Conservation (phyloP, 805 yeast genomes). For the Candida stauntonica region DNA sequence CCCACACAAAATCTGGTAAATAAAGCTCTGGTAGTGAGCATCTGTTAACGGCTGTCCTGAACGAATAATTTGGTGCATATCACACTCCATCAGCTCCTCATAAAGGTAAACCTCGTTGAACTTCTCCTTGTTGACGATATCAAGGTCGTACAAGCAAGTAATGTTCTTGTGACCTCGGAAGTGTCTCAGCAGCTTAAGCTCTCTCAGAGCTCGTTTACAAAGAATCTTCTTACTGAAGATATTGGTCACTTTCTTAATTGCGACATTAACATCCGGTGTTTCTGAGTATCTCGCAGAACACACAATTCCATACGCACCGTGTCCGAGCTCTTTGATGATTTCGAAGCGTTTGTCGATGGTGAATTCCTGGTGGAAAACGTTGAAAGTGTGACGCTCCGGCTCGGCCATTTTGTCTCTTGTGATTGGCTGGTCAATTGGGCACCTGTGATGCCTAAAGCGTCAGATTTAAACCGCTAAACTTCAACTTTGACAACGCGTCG, state of each 20-base stretch:
- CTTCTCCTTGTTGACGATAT: slow-evolving; percentile 65
- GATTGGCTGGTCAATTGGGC: background rate
- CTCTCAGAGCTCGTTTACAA: slow-evolving; percentile 89
- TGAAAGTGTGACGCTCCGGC: slow-evolving; percentile 44
- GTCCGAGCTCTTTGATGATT: slow-evolving; percentile 89
- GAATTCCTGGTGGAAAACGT: slow-evolving; percentile 86
- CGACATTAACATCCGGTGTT: slow-evolving; percentile 75
- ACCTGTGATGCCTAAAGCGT: too few species aligned
- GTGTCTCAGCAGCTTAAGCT: slow-evolving; percentile 82
- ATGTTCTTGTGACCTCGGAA: slow-evolving; percentile 96
- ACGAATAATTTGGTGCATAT: slow-evolving; percentile 94
- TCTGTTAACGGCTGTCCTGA: slow-evolving; percentile 93
- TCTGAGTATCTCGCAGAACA: slow-evolving; percentile 86
- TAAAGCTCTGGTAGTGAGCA: slow-evolving; percentile 89
- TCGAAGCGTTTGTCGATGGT: slow-evolving; percentile 86
- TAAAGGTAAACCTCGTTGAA: slow-evolving; percentile 91
- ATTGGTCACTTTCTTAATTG: slow-evolving; percentile 94
- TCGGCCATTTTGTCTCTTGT: slow-evolving; percentile 20
- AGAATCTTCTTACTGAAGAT: slow-evolving; percentile 87
- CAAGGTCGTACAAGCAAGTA: slow-evolving; percentile 91
- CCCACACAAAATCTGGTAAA: slow-evolving; percentile 90
- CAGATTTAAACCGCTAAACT: too few species aligned
- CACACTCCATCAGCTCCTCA: slow-evolving; percentile 98
- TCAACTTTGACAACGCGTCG: background rate
- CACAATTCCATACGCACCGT: slow-evolving; percentile 97